Conservation (phyloP, 176 grass and related monocot genomes). For the Bromus sterilis region DNA sequence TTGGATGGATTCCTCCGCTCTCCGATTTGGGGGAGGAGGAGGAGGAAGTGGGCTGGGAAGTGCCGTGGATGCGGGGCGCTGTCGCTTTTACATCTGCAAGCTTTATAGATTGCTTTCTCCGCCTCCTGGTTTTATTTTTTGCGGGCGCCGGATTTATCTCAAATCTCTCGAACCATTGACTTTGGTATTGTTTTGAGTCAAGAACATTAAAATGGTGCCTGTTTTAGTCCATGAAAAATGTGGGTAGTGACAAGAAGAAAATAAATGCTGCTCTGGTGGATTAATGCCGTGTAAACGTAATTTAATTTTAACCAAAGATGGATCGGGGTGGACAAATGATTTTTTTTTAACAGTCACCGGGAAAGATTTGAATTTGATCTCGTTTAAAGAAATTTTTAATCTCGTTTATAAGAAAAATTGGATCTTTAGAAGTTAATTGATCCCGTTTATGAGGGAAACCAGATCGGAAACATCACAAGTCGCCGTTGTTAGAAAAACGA, state of each 20-base stretch:
- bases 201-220: neutral
- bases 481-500: too few relatives aligned
- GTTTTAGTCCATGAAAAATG: neutral
- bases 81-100: constrained; percentile 2
- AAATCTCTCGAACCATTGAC: neutral
- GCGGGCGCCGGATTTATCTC: neutral
- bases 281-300: neutral
- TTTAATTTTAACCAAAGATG: too few relatives aligned
- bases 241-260: neutral
- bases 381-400: too few relatives aligned
- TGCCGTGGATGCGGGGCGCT: constrained; percentile 23
- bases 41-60: constrained; percentile 20
- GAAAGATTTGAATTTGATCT: too few relatives aligned
- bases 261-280: neutral
- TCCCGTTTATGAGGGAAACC: too few relatives aligned
- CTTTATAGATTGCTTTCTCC: neutral
- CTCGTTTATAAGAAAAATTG: too few relatives aligned
- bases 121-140: neutral
- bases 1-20: neutral
- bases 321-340: too few relatives aligned
- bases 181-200: neutral
- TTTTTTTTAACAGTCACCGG: too few relatives aligned
- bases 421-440: too few relatives aligned
- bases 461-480: too few relatives aligned
- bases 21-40: neutral